Conservation (phyloP, 257 asterid species). For the Solanum dulcamara region DNA sequence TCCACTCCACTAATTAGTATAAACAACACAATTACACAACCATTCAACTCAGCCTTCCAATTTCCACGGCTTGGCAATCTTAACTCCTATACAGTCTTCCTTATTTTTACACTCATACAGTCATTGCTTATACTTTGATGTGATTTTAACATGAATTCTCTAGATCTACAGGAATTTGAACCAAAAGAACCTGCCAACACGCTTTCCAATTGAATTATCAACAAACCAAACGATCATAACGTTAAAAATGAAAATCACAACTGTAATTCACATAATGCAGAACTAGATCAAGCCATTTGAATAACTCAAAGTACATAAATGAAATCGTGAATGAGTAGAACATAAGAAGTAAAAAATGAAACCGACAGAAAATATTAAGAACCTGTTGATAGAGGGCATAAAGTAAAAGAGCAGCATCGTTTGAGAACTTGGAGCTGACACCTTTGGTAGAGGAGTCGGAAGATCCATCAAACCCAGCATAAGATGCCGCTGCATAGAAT, state of each 20-base stretch:
- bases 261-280: not conserved
- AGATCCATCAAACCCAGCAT: conserved; percentile 86
- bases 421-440: conserved; percentile 71
- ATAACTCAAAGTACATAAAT: not conserved
- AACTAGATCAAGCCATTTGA: not conserved
- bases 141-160: not conserved
- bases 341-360: not conserved
- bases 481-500: conserved; percentile 88
- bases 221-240: not conserved
- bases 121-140: not conserved
- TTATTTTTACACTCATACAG: not conserved
- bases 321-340: not conserved
- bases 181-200: not conserved
- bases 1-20: not conserved
- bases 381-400: conserved; percentile 94
- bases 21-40: not conserved
- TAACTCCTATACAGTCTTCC: not conserved
- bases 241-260: not conserved
- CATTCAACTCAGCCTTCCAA: not conserved
- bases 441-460: conserved; percentile 48
- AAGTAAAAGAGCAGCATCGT: conserved; percentile 77
- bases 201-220: not conserved
- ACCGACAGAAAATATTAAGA: not conserved
- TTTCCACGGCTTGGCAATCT: not conserved
- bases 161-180: not conserved